Conservation (phyloP, 257 asterid genomes). For the Gentiana straminea region DNA sequence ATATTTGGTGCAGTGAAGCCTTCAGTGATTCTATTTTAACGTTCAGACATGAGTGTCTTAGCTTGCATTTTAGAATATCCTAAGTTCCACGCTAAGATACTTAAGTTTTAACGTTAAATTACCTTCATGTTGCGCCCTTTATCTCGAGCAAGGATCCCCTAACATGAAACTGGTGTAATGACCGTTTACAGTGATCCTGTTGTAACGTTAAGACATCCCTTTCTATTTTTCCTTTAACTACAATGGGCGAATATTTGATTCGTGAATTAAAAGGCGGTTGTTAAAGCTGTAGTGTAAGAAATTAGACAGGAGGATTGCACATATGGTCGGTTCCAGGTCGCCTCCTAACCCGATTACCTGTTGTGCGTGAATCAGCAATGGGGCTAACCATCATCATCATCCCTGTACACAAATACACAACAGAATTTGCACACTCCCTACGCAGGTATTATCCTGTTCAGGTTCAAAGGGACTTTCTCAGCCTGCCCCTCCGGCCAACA, state of each 20-base stretch:
- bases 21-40: no score
- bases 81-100: no score
- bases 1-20: no score
- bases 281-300: no score
- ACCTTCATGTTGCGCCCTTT: no score
- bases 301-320: neutral
- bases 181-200: no score
- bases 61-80: no score
- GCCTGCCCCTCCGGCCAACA: conserved; percentile 44
- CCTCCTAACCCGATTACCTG: neutral
- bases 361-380: conserved; percentile 7
- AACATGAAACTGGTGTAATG: no score
- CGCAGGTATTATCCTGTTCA: conserved; percentile 99
- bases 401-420: conserved; percentile 53
- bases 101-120: no score
- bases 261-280: no score
- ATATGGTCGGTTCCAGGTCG: neutral
- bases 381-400: conserved; percentile 10
- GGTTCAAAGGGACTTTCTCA: conserved; percentile 99
- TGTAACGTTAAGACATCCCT: conserved; percentile 20
- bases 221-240: conserved; percentile 63
- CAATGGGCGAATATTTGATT: conserved; percentile 15
- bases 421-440: conserved; percentile 80
- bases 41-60: no score
- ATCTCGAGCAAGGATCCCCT: no score